phyloP scores from a whole-genome alignment of 768 basidiomycete genomes.

The Russula sp. region DNA sequence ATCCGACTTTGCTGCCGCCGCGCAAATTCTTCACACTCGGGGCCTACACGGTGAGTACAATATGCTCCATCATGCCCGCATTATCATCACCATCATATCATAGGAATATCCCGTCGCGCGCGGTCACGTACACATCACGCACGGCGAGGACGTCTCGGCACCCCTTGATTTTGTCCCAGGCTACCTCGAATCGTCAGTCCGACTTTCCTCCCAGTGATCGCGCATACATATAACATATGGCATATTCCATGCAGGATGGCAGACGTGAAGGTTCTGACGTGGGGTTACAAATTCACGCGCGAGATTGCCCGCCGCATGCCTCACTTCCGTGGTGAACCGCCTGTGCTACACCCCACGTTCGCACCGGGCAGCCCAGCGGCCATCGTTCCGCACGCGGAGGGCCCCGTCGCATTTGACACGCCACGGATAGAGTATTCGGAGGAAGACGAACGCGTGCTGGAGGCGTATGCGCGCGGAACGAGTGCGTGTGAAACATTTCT shows the following conservation, averaged over 20 bases:
- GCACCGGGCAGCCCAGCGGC: conserved; percentile 34
- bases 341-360: conserved; percentile 36
- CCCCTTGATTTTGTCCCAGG: conserved; percentile 33
- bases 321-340: conserved; percentile 39
- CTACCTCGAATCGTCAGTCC: conserved; percentile 30
- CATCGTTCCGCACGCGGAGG: conserved; percentile 17
- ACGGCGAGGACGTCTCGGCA: conserved; percentile 29
- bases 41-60: conserved; percentile 15
- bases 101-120: conserved; percentile 30
- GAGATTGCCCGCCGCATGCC: conserved; percentile 56
- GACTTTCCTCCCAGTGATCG: no score
- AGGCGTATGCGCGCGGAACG: conserved; percentile 32
- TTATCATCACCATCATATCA: not conserved
- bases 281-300: conserved; percentile 54
- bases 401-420: conserved; percentile 33
- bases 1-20: conserved; percentile 2
- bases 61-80: not conserved
- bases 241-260: conserved; percentile 30
- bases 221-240: not conserved
- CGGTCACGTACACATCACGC: conserved; percentile 33
- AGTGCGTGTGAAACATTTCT: conserved; percentile 9
- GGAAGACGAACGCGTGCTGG: conserved; percentile 40
- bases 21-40: conserved; percentile 32
- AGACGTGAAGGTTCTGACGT: conserved; percentile 44
- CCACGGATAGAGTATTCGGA: conserved; percentile 37